Base-by-base conservation (phyloP, 148 eudicot genomes). In the Pharnaceum exiguum region DNA sequence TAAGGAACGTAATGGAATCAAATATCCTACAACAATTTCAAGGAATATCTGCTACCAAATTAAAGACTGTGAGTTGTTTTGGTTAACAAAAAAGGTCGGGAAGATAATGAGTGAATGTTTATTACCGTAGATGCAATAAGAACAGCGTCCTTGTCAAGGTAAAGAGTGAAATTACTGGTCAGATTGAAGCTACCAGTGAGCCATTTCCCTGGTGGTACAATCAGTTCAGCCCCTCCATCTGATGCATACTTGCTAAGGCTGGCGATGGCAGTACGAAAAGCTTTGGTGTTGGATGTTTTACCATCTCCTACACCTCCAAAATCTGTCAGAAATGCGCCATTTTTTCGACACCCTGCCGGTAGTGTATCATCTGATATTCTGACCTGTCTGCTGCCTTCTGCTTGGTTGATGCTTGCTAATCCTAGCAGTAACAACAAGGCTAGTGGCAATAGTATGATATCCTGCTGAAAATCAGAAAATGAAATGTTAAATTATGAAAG, bases 261-360 rank as follows among this genome's bases (percentile, higher is more conserved):
- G 3, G 70, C 64, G 23, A 91, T 68, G 31, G 94, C 97, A 0
- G 73, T 50, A 59, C 50, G 79, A 59, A 91, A 91, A 0, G 90
- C 98, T 56, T 72, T 72, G 5, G 98, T 91, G 55, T 91, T 91
- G 22, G 77, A 74, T 8, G 96, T 85, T 37, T 40, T 52, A 8
- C 98, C 98, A 35, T 87, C 96, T 2, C 96, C 96, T 7, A 87
- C 72, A 0, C 90, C 98, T 48, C 98, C 98, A 25, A 82, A 91
- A 59, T 91, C 94, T 0, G 84, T 68, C 52, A 91, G 19, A 15
- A 74, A 71, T 10, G 85, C 89, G 18, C 74, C 67, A 57, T 82
- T 78, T 42, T 63, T 56, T 18, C 74, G 29, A n/a, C 74, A 62
- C 47, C 74, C 67, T 39, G 38, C 16, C 0, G 57, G 36, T 13